Conservation (phyloP, 139 green algal species). For the Chlorella sp. region DNA sequence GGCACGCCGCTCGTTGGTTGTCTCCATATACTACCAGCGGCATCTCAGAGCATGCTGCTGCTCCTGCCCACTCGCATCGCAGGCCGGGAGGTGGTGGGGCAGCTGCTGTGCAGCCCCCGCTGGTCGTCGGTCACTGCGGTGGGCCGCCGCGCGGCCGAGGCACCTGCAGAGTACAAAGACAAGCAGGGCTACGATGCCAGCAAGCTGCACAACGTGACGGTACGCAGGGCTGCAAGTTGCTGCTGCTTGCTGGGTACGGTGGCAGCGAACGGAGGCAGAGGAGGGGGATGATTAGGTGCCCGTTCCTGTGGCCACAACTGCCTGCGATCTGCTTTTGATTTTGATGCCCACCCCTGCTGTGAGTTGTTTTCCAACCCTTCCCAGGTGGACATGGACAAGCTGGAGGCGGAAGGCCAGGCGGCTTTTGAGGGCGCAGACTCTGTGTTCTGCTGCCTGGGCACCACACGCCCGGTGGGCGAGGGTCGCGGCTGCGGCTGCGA, state of each 20-base stretch:
- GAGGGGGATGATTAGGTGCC: too few relatives aligned
- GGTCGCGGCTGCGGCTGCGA: too few relatives aligned
- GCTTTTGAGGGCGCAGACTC: slow-evolving; percentile 51
- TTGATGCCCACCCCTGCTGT: too few relatives aligned
- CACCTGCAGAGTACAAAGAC: slow-evolving; percentile 5
- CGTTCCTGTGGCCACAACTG: too few relatives aligned
- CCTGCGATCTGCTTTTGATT: too few relatives aligned
- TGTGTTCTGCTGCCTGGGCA: slow-evolving; percentile 71
- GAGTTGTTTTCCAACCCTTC: background rate
- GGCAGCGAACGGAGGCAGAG: too few relatives aligned
- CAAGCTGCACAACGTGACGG: slow-evolving; percentile 35
- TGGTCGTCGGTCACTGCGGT: slow-evolving; percentile 52
- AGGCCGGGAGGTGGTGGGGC: slow-evolving; percentile 51
- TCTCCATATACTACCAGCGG: too few relatives aligned
- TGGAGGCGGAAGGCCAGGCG: slow-evolving; percentile 37
- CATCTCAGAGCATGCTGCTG: too few relatives aligned
- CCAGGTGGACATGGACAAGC: slow-evolving; percentile 53
- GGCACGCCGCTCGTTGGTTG: too few relatives aligned
- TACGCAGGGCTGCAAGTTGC: background rate
- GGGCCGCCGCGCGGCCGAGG: slow-evolving; percentile 21
- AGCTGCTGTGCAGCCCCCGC: slow-evolving; percentile 44
- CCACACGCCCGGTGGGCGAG: slow-evolving; percentile 61
- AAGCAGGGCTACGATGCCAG: background rate
- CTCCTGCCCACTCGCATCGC: too few relatives aligned
- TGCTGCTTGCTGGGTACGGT: too few relatives aligned